Base-by-base conservation (phyloP, 2,329 filamentous ascomycete genomes). In the Clonostachys sp. region DNA sequence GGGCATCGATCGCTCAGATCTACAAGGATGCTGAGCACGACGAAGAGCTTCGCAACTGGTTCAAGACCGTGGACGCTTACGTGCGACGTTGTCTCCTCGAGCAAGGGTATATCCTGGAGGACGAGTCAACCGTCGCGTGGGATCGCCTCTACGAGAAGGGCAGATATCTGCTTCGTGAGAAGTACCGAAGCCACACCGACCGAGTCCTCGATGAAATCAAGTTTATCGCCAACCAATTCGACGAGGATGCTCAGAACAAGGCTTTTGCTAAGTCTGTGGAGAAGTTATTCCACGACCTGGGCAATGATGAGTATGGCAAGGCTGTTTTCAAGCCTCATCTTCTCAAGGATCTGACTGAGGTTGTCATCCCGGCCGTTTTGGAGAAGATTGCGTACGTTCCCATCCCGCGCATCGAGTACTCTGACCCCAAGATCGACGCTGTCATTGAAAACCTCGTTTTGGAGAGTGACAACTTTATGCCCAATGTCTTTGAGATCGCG, bases 381-480 rank as follows among this genome's bases (percentile, higher is more conserved):
- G 88, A 95, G 73, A 89, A 85, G 55, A 75, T 94, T 48, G 86
- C 89, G 51, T 99, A 99, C 66, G 80, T 99, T 13, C 91, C 94
- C 5, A 82, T 99, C 44, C 94, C 94, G 18, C 87, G 94, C 48
- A 96, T 99, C 51, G 94, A 99, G 72, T 94, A 91, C 61, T 86
- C 83, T 2, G 94, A 97, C 57, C 77, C 80, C 3, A 83, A 86
- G 75, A 76, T 95, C 45, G 94, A 99, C 66, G 86, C 86, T 44
- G 81, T 97, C 44, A 81, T 99, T 41, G 94, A 99, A 74, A 99
- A 99, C 66, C 74, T 99, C 12, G 87, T 96, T 42, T 80, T 99
- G 45, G 94, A 99, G 72, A 91, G 89, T 55, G 91, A 97, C 74
- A 99, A 99, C 71, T 84, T 99, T 57, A 90, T 91, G 71, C 94